Percentiles rank a stretch among this genome's conserved stretches.
Conservation (phyloP, 2,329 filamentous ascomycete genomes). For the Colletotrichum chlorophyti region DNA sequence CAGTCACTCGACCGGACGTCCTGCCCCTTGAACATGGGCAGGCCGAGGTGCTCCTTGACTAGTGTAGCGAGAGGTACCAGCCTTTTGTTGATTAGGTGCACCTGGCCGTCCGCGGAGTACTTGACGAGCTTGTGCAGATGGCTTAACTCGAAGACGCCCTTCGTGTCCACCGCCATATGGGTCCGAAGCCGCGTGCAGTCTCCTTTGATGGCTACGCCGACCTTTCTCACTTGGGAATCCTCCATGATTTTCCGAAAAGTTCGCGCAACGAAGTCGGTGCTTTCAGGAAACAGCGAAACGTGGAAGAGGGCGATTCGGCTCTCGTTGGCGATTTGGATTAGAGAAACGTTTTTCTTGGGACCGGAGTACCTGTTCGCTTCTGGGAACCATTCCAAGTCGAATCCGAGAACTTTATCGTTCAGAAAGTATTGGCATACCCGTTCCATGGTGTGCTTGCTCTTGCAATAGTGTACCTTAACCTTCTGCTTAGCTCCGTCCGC, state of each 20-base stretch:
- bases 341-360: conserved; percentile 73
- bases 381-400: conserved; percentile 86
- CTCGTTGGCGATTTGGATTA: conserved; percentile 83
- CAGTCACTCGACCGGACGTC: conserved; percentile 79
- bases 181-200: conserved; percentile 73
- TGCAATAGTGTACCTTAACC: conserved; percentile 81
- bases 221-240: conserved; percentile 72
- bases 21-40: conserved; percentile 78
- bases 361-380: conserved; percentile 53
- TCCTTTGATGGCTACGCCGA: conserved; percentile 77
- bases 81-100: conserved; percentile 67
- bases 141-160: conserved; percentile 80
- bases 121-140: conserved; percentile 82
- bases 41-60: conserved; percentile 71
- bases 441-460: conserved; percentile 71
- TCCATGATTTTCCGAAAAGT: conserved; percentile 77
- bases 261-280: conserved; percentile 69
- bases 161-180: conserved; percentile 68
- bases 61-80: conserved; percentile 73
- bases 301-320: conserved; percentile 84
- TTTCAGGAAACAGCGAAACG: conserved; percentile 66
- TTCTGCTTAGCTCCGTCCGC: conserved; percentile 50
- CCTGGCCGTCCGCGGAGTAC: conserved; percentile 59
- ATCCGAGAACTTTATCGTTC: conserved; percentile 75
- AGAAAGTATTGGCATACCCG: conserved; percentile 70